Base-by-base conservation (phyloP, 352 stramenopile genomes). In the Phytophthora multivora region DNA sequence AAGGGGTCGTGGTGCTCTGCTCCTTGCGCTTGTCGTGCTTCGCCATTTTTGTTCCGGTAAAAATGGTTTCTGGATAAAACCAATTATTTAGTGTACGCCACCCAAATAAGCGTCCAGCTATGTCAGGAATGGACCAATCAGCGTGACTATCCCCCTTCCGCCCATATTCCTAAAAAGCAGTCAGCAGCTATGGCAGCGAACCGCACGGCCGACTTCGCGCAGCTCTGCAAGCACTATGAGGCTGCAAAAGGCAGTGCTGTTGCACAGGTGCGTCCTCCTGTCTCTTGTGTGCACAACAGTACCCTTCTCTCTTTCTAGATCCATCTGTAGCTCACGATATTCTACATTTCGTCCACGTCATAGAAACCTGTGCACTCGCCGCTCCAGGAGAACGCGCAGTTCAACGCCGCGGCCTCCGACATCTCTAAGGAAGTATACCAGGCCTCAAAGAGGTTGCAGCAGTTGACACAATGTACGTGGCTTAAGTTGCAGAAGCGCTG, bases 361-460 rank as follows among this genome's bases (percentile, higher is more conserved):
- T 56, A 75, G 67, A 76, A 90, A 75, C 71, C 74, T 16, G 51
- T 63, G 11, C 79, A 76, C 16, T 76, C 69, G 19, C 69, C 75
- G 13, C 69, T 91, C 23, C 74, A 88, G 50, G 82, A 92, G 69
- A 91, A 89, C 64, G 75, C 72, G 6, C 80, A 92, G 57, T 94
- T 94, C 57, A 94, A 91, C 52, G 83, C 83, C 9, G 81, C 83
- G 0, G 86, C 86, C 16, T 90, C 78, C 18, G 86, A 92, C 47
- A 85, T 94, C 41, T 94, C 86, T 11, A 92, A 89, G 48, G 86
- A 94, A 71, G 83, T 94, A 8, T 82, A 86, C 12, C 84, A 92
- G 58, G 83, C 83, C 9, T 90, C 86, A n/a, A 86, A 81, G 67
- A 69, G 86, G 10, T 73, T 94, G 62, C 86, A 92, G 77, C 82